Evolutionary conservation across 169 alveolate species (phyloP).

Genomic region (Amoebophrya sp.): DNA sequence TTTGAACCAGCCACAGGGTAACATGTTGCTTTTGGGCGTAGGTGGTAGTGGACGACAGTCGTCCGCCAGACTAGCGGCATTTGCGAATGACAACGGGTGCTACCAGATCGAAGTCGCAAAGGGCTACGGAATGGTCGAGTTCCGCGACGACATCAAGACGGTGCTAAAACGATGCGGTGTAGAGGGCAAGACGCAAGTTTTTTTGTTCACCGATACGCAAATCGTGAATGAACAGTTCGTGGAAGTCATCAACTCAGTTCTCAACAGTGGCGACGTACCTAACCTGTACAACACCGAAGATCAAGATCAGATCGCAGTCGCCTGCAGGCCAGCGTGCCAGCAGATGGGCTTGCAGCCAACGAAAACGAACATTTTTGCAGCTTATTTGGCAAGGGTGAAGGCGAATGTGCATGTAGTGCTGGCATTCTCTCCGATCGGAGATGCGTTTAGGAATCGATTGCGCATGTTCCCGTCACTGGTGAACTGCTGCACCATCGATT

Average conservation of each 20-base stretch:
- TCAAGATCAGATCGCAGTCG: conserved; percentile 61
- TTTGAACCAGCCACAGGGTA: conserved; percentile 76
- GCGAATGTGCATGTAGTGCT: conserved; percentile 79
- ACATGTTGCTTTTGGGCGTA: conserved; percentile 80
- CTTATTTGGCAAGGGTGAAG: conserved; percentile 74
- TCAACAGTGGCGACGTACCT: conserved; percentile 88
- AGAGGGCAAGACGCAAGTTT: conserved; percentile 76
- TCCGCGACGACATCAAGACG: conserved; percentile 84
- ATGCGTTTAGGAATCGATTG: conserved; percentile 63
- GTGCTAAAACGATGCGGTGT: conserved; percentile 81
- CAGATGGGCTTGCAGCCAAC: conserved; percentile 77
- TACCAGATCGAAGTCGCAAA: conserved; percentile 82
- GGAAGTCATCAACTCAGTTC: conserved; percentile 65
- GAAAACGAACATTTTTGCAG: conserved; percentile 80
- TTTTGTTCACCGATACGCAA: conserved; percentile 86
- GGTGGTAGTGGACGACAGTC: conserved; percentile 55
- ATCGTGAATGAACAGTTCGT: conserved; percentile 54
- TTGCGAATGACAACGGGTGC: conserved; percentile 67
- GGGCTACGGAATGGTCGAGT: conserved; percentile 69
- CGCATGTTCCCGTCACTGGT: conserved; percentile 89
- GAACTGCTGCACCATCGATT: conserved; percentile 84
- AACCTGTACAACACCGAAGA: conserved; percentile 82
- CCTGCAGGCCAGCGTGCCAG: conserved; percentile 55
- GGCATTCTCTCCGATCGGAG: conserved; percentile 87
- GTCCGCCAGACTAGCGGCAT: conserved; percentile 57